Evolutionary conservation across 2,329 filamentous ascomycete species (phyloP).

Genomic region (Aspergillus fumigatiaffinis): DNA sequence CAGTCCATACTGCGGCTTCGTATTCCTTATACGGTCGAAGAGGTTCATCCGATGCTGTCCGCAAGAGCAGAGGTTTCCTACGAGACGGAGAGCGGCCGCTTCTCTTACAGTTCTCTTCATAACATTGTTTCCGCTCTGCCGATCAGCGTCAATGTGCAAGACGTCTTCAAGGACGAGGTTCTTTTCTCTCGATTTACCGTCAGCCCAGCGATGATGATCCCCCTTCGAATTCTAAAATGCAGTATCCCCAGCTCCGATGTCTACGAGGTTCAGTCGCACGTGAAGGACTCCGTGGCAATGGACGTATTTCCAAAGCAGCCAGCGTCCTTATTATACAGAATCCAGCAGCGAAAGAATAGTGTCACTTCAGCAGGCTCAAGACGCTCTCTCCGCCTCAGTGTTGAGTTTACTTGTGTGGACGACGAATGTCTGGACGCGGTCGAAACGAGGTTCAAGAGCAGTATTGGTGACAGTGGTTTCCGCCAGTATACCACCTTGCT

Average conservation of each 20-base stretch:
- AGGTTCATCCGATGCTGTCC: slow-evolving; percentile 65
- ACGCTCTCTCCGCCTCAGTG: slow-evolving; percentile 54
- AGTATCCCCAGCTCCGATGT: slow-evolving; percentile 65
- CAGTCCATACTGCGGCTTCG: slow-evolving; percentile 43
- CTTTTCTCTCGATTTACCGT: slow-evolving; percentile 91
- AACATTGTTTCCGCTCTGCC: slow-evolving; percentile 71
- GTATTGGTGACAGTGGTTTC: slow-evolving; percentile 47
- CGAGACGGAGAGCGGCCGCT: slow-evolving; percentile 61
- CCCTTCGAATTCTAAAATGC: slow-evolving; percentile 69
- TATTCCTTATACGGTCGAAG: slow-evolving; percentile 81
- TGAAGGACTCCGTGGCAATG: slow-evolving; percentile 43
- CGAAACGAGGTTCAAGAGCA: slow-evolving; percentile 43
- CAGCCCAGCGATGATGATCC: slow-evolving; percentile 71
- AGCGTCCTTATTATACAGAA: slow-evolving; percentile 74
- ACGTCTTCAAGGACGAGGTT: slow-evolving; percentile 79
- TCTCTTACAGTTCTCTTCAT: slow-evolving; percentile 60
- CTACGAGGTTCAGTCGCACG: slow-evolving; percentile 53
- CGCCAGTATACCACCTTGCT: slow-evolving; percentile 49
- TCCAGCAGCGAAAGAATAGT: slow-evolving; percentile 42
- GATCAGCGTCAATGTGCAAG: slow-evolving; percentile 92
- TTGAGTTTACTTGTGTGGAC: slow-evolving; percentile 73
- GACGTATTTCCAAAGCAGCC: slow-evolving; percentile 78
- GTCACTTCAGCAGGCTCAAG: slow-evolving; percentile 20
- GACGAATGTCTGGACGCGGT: slow-evolving; percentile 61
- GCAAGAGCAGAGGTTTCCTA: slow-evolving; percentile 75